These are phyloP conservation scores for Cadophora gregata DNA, from an alignment of 2,329 filamentous ascomycete species.

Conservation along the genomic window DNA sequence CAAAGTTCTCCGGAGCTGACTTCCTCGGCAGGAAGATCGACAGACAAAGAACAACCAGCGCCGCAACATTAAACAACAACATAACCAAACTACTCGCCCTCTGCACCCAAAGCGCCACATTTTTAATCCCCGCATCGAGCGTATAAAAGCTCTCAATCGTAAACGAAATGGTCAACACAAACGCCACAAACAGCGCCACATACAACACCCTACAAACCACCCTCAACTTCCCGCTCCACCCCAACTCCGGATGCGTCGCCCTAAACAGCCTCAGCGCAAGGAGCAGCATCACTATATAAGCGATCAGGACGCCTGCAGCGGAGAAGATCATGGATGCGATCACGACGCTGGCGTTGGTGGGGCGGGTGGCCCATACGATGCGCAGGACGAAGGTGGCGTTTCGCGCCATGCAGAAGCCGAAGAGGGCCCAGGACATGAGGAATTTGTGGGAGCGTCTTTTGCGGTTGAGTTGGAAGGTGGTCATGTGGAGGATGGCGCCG, in stretches of 20 bases:
- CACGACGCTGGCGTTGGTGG: slow-evolving; percentile 22
- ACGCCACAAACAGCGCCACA: neutral
- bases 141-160: slow-evolving; percentile 3
- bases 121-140: neutral
- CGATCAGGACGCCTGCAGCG: neutral
- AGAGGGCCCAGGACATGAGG: slow-evolving; percentile 59
- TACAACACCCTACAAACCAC: neutral
- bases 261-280: neutral
- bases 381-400: slow-evolving; percentile 53
- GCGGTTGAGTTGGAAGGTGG: slow-evolving; percentile 58
- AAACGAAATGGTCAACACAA: neutral
- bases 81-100: neutral
- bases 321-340: slow-evolving; percentile 26
- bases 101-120: neutral
- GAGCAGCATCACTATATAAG: neutral
- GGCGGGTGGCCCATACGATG: slow-evolving; percentile 63
- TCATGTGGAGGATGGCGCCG: slow-evolving; percentile 60
- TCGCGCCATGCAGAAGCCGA: slow-evolving; percentile 62
- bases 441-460: slow-evolving; percentile 61
- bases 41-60: neutral
- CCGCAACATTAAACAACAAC: neutral
- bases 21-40: neutral
- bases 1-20: neutral
- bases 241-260: neutral
- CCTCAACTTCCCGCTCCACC: neutral